phyloP scores from a whole-genome alignment of 1,284 basidiomycete genomes.

The Melampsora occidentalis region DNA sequence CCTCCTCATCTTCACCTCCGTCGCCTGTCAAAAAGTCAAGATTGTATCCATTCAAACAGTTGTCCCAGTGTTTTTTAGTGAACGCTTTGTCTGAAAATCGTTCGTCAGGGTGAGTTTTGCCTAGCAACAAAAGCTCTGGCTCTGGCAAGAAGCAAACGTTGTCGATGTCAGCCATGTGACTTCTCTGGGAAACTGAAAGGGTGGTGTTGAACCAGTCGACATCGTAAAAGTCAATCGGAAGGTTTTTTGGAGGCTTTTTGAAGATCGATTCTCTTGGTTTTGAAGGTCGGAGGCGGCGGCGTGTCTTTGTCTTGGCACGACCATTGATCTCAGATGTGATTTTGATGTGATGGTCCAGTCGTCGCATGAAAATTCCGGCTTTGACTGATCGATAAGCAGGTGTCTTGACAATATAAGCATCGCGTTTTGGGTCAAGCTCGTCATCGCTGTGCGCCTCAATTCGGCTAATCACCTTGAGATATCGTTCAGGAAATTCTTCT shows the following conservation, averaged over 20 bases:
- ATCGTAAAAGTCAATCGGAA: constrained; percentile 29
- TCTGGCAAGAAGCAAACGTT: constrained; percentile 1
- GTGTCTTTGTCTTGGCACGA: background rate
- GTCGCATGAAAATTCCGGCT: background rate
- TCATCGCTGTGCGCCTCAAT: constrained; percentile 36
- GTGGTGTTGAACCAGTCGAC: constrained; percentile 13
- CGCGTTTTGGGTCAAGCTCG: background rate
- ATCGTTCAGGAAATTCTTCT: constrained; percentile 26
- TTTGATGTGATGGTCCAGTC: background rate
- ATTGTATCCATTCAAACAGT: constrained; percentile 4
- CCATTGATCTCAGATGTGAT: background rate
- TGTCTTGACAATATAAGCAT: constrained; percentile 5
- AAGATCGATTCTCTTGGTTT: background rate
- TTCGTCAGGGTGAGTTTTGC: constrained; percentile 19
- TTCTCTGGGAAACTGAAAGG: background rate
- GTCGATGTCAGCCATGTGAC: constrained; percentile 1
- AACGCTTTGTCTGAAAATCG: constrained; percentile 13
- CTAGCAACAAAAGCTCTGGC: background rate
- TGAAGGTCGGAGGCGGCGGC: background rate
- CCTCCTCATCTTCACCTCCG: background rate
- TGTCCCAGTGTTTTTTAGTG: constrained; percentile 16
- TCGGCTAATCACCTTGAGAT: background rate
- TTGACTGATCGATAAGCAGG: background rate
- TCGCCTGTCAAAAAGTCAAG: background rate
- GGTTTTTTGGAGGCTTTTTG: constrained; percentile 8